Evolutionary conservation across 768 basidiomycete species (phyloP).

Genomic region (Mycena leptocephala): DNA sequence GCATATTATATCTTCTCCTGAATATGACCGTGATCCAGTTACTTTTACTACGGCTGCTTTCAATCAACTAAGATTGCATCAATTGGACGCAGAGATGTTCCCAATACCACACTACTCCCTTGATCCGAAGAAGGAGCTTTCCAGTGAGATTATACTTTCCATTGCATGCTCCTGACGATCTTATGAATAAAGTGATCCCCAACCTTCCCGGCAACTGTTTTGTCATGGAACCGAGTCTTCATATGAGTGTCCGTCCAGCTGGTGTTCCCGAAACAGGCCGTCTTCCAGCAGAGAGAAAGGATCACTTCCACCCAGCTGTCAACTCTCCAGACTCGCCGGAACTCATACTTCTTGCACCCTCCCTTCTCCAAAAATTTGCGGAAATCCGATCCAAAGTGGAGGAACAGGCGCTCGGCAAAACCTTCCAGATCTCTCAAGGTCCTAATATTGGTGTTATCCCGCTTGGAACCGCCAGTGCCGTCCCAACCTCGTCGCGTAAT

Average conservation of each 20-base stretch:
- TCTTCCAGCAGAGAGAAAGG: slow-evolving; percentile 44
- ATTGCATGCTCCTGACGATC: not conserved
- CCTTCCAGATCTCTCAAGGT: slow-evolving; percentile 55
- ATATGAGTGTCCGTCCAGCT: slow-evolving; percentile 65
- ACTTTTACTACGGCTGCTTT: slow-evolving; percentile 76
- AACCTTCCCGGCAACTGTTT: slow-evolving; percentile 65
- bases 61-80: slow-evolving; percentile 80
- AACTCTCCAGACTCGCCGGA: slow-evolving; percentile 33
- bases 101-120: slow-evolving; percentile 72
- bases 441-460: slow-evolving; percentile 81
- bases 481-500: slow-evolving; percentile 91
- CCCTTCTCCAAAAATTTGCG: slow-evolving; percentile 57
- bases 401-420: slow-evolving; percentile 31
- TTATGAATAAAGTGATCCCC: slow-evolving; percentile 49
- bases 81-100: slow-evolving; percentile 84
- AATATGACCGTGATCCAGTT: slow-evolving; percentile 74
- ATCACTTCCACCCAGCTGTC: slow-evolving; percentile 59
- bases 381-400: slow-evolving; percentile 54
- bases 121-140: slow-evolving; percentile 57
- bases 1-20: slow-evolving; percentile 84
- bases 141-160: slow-evolving; percentile 44
- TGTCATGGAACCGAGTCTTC: slow-evolving; percentile 59
- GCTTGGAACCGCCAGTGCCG: slow-evolving; percentile 91
- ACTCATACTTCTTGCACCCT: slow-evolving; percentile 49
- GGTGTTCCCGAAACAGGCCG: slow-evolving; percentile 56